phyloP scores from a whole-genome alignment of 352 stramenopile species.

The Phytophthora idaei region DNA sequence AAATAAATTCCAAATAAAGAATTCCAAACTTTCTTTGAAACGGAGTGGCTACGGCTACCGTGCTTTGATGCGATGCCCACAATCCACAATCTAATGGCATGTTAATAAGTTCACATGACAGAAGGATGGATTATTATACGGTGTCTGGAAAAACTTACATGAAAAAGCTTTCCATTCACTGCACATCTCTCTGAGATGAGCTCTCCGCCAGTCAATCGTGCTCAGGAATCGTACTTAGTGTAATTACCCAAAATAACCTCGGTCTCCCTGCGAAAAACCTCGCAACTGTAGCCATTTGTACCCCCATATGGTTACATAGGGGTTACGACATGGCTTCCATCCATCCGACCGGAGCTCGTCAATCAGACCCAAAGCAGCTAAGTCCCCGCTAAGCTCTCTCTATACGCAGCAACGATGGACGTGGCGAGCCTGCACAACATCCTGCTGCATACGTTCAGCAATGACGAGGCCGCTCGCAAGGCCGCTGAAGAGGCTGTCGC shows the following conservation, averaged over 20 bases:
- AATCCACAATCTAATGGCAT: too few relatives aligned
- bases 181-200: conserved; percentile 2
- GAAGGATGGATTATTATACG: too few relatives aligned
- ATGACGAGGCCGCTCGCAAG: conserved; percentile 72
- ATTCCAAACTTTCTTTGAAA: too few relatives aligned
- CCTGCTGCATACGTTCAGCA: conserved; percentile 87
- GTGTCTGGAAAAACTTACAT: too few relatives aligned
- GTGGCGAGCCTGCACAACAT: conserved; percentile 90
- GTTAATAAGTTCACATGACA: too few relatives aligned
- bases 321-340: conserved; percentile 35
- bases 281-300: conserved; percentile 14
- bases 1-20: too few relatives aligned
- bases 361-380: conserved; percentile 31
- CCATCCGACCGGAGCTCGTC: conserved; percentile 34
- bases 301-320: conserved; percentile 1
- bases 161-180: too few relatives aligned
- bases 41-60: too few relatives aligned
- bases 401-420: conserved; percentile 66
- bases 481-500: conserved; percentile 75
- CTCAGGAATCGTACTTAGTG: conserved; percentile 7
- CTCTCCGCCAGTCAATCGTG: conserved; percentile 38
- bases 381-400: conserved; percentile 19
- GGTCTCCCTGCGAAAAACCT: conserved; percentile 20
- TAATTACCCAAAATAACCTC: conserved; percentile 6
- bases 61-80: too few relatives aligned